phyloP scores from a whole-genome alignment of 345 rosid genomes.

The Sonneratia caseolaris region DNA sequence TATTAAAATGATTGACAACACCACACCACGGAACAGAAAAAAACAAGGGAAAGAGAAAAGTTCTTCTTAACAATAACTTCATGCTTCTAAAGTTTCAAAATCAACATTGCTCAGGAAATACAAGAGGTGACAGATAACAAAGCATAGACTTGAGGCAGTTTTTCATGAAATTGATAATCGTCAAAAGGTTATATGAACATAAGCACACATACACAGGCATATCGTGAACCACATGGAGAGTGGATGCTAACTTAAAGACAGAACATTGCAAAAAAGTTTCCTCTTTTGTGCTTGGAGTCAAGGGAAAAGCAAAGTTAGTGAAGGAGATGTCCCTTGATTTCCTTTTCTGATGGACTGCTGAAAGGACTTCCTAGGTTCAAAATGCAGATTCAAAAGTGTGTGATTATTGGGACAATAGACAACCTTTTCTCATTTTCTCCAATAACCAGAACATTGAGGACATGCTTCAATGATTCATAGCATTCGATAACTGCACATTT shows the following conservation, averaged over 20 bases:
- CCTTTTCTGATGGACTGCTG: too few relatives aligned
- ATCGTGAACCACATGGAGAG: neutral
- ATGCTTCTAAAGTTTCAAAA: neutral
- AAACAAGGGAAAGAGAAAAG: neutral
- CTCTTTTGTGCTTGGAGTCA: neutral
- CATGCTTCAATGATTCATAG: slow-evolving; percentile 83
- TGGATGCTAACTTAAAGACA: neutral
- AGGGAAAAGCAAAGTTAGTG: neutral
- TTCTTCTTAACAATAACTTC: neutral
- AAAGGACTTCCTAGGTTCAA: neutral
- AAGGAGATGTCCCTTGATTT: too few relatives aligned
- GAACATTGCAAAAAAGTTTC: neutral
- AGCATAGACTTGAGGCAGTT: neutral
- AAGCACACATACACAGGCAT: neutral
- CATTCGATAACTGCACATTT: slow-evolving; percentile 97
- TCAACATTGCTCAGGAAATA: neutral
- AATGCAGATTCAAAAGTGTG: neutral
- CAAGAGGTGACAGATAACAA: neutral
- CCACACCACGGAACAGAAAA: neutral
- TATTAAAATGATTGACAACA: neutral
- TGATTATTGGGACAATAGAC: neutral
- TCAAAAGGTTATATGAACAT: neutral
- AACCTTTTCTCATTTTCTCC: slow-evolving; percentile 98
- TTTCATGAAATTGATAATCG: neutral
- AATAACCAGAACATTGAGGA: slow-evolving; percentile 61